phyloP scores from a whole-genome alignment of 331 rosid species.

The Acacia concinna region DNA sequence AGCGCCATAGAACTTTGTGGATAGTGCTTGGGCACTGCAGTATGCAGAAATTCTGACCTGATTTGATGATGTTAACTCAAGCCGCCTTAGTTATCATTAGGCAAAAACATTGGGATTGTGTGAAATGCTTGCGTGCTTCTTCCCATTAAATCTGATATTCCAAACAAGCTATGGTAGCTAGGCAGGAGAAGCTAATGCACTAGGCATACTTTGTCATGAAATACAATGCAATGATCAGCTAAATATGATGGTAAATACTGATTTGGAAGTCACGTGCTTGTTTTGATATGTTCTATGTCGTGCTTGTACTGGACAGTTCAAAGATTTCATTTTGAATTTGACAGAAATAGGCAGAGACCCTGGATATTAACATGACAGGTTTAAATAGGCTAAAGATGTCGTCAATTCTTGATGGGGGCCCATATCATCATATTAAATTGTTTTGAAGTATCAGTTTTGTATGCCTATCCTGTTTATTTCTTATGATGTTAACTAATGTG shows the following conservation, averaged over 20 bases:
- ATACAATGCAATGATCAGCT: background rate
- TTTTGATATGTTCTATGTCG: background rate
- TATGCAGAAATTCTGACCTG: background rate
- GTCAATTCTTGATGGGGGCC: background rate
- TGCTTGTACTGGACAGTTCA: background rate
- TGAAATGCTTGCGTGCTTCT: background rate
- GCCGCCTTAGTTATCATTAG: background rate
- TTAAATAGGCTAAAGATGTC: background rate
- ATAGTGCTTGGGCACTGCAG: background rate
- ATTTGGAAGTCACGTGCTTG: background rate
- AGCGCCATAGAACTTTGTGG: background rate
- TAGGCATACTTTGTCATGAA: background rate
- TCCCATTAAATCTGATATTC: background rate
- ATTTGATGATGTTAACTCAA: background rate
- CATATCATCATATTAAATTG: background rate
- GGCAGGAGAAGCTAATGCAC: background rate
- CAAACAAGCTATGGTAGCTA: background rate
- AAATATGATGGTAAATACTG: background rate
- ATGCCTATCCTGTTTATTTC: background rate
- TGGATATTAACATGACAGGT: background rate
- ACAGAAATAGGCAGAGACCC: background rate
- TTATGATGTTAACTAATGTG: constrained; percentile 5
- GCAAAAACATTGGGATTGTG: background rate
- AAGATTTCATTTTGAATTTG: constrained; percentile 1
- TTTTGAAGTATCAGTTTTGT: constrained; percentile 14